Evolutionary conservation across 306 rosid genomes (phyloP), one percentile per base, ranked within the genome.

Genomic region (Pyrus pyrifolia): DNA sequence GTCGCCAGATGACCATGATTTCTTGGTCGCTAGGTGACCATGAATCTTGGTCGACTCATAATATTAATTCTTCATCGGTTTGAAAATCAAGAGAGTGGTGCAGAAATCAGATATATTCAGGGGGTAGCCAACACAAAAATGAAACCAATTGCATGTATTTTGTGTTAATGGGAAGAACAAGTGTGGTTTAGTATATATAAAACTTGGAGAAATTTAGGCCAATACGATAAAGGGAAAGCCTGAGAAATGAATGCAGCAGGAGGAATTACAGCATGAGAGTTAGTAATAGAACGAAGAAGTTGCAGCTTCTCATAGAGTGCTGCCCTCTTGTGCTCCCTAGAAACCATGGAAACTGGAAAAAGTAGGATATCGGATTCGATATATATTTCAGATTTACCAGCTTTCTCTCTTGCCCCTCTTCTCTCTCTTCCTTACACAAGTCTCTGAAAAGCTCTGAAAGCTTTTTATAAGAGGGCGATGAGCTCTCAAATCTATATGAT

Each of bases 271-370:
- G 99, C 93, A 81, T 89, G 88, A 85, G 99, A 92, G 84, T 92
- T 88, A 72, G 99, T 95, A 81, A 95, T 83, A 75, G 97, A 95
- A 75, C 99, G 97, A 92, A 95, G 99, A 45, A 90, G 88, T 80
- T 92, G 97, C 71, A 95, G 93, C 87, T 95, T 91, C 87, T 95
- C 97, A 87, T 92, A 94, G 85, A 92, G 93, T 80, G 52, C 88
- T 81, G 87, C 88, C 76, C 86, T 86, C 90, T 89, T 90, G 86
- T 82, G 97, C 92, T 92, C 97, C 85, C 89, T 92, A 78, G 99
- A 90, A 79, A 88, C 92, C 99, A 95, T 82, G 74, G 67, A 7
- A 22, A 49, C 55, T 49, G 55, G 21, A 49, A 49, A 49, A 49
- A 49, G 21, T 49, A 49, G 55, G 55, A 49, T 49, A 15, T 49